Evolutionary conservation across 2,329 filamentous ascomycete species (phyloP), one percentile per base, ranked within the genome.

Genomic region (Trichoderma asperellum): DNA sequence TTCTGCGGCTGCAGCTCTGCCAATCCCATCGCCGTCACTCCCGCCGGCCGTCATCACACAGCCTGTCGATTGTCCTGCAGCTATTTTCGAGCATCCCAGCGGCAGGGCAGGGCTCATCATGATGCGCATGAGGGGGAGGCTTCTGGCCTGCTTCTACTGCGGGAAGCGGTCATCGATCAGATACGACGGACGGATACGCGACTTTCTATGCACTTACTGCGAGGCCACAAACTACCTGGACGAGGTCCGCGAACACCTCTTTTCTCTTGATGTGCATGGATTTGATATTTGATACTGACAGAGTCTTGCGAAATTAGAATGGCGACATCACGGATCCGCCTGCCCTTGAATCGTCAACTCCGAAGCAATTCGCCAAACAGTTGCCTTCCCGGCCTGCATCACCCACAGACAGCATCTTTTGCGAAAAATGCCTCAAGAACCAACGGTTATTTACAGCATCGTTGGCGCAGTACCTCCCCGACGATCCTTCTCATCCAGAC

Each of bases 301-400:
- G 1, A 37, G 21, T 1, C 11, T 34, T 11, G 16, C n/a, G 21
- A 14, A 11, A 70, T 2, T 75, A 96, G 92, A 88, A 93, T 78
- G 95, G 95, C 75, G 89, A 96, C 62, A 96, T 98, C 73, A 91
- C 92, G 68, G 95, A 99, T 79, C 93, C 94, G 32, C 94, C 93
- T 2, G 84, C 89, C 29, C 81, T 85, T 24, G 69, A 70, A 24
- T 64, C 66, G 14, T 57, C 69, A 5, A 56, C 69, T 21, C 57
- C 69, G 29, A 70, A 68, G 53, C 69, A 52, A 47, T 70, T 61
- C 65, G 87, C 87, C 70, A 70, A 81, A 74, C 72, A 79, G 71
- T 78, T 82, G 75, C 77, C 82, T 71, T 76, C 78, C 49, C 76
- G 81, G n/a, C 81, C 81, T 71, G 73, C 82, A 57, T 64, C 70